Percentiles rank a stretch among this genome's conserved stretches.
Conservation (phyloP, 2,329 filamentous ascomycete genomes). For the Microsporum ferrugineum region DNA sequence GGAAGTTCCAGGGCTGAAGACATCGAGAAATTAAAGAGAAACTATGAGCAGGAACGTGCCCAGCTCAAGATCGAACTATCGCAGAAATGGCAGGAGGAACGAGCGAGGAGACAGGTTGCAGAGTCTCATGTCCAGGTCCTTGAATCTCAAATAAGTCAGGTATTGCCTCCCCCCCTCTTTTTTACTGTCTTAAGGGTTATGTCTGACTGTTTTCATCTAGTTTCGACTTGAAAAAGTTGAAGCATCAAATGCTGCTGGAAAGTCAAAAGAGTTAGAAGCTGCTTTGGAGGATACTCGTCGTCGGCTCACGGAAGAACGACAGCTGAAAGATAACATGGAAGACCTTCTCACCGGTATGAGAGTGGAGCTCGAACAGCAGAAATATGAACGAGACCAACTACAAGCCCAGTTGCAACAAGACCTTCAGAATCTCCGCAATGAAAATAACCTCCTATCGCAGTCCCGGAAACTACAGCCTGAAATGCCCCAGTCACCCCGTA, state of each 20-base stretch:
- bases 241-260: slow-evolving; percentile 37
- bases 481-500: slow-evolving; percentile 35
- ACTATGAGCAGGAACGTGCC: slow-evolving; percentile 82
- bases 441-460: slow-evolving; percentile 30
- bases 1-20: slow-evolving; percentile 51
- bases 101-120: slow-evolving; percentile 59
- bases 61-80: slow-evolving; percentile 75
- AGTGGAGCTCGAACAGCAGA: slow-evolving; percentile 66
- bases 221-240: slow-evolving; percentile 45
- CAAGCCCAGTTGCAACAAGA: slow-evolving; percentile 76
- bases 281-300: slow-evolving; percentile 73
- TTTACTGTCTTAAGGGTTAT: slow-evolving; percentile 11
- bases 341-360: slow-evolving; percentile 77
- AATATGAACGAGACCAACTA: slow-evolving; percentile 75
- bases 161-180: slow-evolving; percentile 22
- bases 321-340: slow-evolving; percentile 86
- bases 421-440: slow-evolving; percentile 51
- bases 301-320: slow-evolving; percentile 70
- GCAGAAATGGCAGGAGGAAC: slow-evolving; percentile 77
- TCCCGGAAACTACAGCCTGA: slow-evolving; percentile 39
- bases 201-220: slow-evolving; percentile 24
- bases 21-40: slow-evolving; percentile 69
- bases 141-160: slow-evolving; percentile 62
- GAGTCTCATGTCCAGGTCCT: slow-evolving; percentile 76
- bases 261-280: slow-evolving; percentile 65